Evolutionary conservation across 768 basidiomycete species (phyloP), one percentile per base, ranked within the genome.

Genomic region (Lactarius hengduanensis): DNA sequence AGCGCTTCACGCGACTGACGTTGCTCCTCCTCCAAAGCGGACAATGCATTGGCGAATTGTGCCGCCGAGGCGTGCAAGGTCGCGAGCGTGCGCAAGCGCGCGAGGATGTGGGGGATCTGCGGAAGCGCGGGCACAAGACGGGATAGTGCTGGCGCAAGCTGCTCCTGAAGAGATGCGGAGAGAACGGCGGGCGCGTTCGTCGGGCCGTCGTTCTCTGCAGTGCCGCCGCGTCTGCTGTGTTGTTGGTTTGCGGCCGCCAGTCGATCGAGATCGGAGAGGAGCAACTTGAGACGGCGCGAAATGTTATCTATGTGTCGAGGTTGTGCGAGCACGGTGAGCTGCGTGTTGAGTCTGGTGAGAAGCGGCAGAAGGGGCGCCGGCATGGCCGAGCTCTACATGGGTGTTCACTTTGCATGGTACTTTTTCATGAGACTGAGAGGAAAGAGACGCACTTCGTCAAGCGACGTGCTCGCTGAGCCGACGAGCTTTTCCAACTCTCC

Each of bases 291-390:
- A 5, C 96, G 88, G 5, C 96, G 86, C 2, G 96, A 96, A 68
- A 98, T 91, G 13, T 94, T 91, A 76, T 99, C 97, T 59, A 98
- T 88, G 73, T 98, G 95, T 18, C 96, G 87, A 0, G 97, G 96
- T 78, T 98, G 95, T 0, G 96, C 92, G 56, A 99, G 86, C 18
- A 98, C 81, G 8, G 88, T 85, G 28, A 98, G 80, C 74, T 97
- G 94, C 26, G 86, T 86, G 73, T 92, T 94, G 54, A 98, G 85
- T 54, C 91, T 86, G 20, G 85, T 84, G 61, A 98, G 82, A 58
- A 92, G 84, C 0, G 92, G 89, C 4, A 97, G 79, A n/a, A 98
- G 80, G 3, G 92, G 91, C 6, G 89, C 83, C 0, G 92, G 89
- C 20, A 94, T 80, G 1, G 88, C 88, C 0, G 90, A 84, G 1